These are phyloP conservation scores for Colletotrichum musicola DNA, from an alignment of 2,329 filamentous ascomycete species.

Conservation along the genomic window DNA sequence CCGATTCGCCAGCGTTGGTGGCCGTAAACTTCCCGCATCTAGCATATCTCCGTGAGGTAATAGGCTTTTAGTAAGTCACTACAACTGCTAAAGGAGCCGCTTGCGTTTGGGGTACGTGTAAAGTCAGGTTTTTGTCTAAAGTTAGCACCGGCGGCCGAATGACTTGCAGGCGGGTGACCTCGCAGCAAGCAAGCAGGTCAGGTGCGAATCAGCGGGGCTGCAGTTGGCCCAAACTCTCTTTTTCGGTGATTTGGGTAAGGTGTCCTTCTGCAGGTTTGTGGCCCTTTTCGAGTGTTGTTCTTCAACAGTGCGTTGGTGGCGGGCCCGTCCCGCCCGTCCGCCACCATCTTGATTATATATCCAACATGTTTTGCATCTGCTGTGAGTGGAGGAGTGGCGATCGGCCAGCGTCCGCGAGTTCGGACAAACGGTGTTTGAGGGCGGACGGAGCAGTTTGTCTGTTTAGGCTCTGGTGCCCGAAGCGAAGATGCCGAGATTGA, in stretches of 20 bases:
- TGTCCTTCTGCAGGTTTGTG: too few relatives aligned
- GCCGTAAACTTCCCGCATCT: background rate
- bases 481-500: slow-evolving; percentile 12
- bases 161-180: background rate
- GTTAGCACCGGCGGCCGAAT: background rate
- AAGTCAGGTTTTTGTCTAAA: background rate
- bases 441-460: background rate
- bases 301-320: background rate
- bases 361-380: background rate
- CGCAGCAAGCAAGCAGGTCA: too few relatives aligned
- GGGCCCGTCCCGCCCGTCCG: slow-evolving; percentile 23
- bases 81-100: too few relatives aligned
- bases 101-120: too few relatives aligned
- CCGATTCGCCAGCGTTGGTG: background rate
- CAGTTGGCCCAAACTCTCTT: too few relatives aligned
- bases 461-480: background rate
- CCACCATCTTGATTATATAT: background rate
- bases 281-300: too few relatives aligned
- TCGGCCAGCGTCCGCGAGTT: background rate
- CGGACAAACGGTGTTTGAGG: background rate
- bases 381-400: background rate
- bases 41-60: too few relatives aligned
- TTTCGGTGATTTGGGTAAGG: too few relatives aligned
- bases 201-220: too few relatives aligned
- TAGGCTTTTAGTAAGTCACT: too few relatives aligned